These are phyloP conservation scores for Luvunga scandens DNA, from an alignment of 345 rosid genomes.

Conservation along the genomic window DNA sequence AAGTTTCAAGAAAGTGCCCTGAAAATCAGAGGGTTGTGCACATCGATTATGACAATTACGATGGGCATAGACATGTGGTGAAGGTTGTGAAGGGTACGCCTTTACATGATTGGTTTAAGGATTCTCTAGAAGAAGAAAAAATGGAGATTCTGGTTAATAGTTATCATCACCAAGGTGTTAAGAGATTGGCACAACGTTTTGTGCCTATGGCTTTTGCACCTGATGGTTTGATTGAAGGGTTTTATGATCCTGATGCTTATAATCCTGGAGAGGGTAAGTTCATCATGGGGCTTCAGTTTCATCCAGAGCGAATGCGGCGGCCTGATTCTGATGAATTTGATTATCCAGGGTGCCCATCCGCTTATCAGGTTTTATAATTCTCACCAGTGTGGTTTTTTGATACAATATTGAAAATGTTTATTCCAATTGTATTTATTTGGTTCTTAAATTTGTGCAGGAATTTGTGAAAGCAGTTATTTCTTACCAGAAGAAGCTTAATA, in stretches of 20 bases:
- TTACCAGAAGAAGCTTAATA: constrained; percentile 73
- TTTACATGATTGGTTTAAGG: constrained; percentile 63
- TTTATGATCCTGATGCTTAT: constrained; percentile 76
- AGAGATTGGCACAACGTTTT: constrained; percentile 62
- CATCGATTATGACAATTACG: constrained; percentile 74
- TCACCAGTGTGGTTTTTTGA: background rate
- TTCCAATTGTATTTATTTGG: background rate
- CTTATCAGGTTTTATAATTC: constrained; percentile 56
- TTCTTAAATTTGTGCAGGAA: constrained; percentile 39
- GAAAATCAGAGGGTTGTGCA: constrained; percentile 41
- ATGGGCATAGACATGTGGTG: constrained; percentile 70
- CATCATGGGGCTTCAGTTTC: constrained; percentile 83
- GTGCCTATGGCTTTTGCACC: constrained; percentile 81
- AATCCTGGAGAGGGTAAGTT: constrained; percentile 78
- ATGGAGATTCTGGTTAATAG: constrained; percentile 78
- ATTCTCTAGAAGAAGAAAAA: constrained; percentile 46
- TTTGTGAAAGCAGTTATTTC: constrained; percentile 84
- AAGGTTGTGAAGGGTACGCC: constrained; percentile 57
- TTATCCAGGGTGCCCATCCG: constrained; percentile 74
- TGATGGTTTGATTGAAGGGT: constrained; percentile 87
- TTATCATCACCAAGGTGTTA: constrained; percentile 92
- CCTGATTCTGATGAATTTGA: constrained; percentile 57
- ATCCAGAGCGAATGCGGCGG: constrained; percentile 79
- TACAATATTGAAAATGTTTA: background rate
- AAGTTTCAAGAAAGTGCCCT: constrained; percentile 32